Conservation (phyloP, 2,329 filamentous ascomycete species). For the Diplocarpon rosae region DNA sequence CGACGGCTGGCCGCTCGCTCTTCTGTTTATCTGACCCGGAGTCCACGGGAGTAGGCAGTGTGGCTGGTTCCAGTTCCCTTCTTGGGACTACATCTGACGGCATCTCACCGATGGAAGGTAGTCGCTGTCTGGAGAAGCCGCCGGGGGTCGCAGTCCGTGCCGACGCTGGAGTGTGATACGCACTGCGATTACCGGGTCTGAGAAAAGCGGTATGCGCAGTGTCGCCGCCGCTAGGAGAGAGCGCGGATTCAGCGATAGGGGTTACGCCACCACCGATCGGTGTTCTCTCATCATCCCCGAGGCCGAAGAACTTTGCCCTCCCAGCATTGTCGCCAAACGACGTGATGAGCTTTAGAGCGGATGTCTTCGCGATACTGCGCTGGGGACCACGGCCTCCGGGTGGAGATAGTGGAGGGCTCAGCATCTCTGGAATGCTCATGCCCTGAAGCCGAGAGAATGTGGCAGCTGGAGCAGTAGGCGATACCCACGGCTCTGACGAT, state of each 20-base stretch:
- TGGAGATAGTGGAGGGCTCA: constrained; percentile 66
- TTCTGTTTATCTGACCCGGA: constrained; percentile 37
- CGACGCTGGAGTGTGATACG: constrained; percentile 58
- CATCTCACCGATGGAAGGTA: constrained; percentile 69
- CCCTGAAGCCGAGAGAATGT: constrained; percentile 47
- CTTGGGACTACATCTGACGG: constrained; percentile 39
- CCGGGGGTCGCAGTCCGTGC: constrained; percentile 51
- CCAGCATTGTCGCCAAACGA: constrained; percentile 58
- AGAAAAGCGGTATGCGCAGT: constrained; percentile 55
- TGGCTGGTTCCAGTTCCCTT: constrained; percentile 31
- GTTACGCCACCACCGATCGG: constrained; percentile 75
- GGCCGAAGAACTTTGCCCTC: constrained; percentile 53
- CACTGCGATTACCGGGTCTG: constrained; percentile 55
- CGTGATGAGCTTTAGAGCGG: constrained; percentile 83
- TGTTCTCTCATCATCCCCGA: constrained; percentile 49
- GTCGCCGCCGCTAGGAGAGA: constrained; percentile 58
- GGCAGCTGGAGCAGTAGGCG: constrained; percentile 61
- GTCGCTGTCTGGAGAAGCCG: constrained; percentile 49
- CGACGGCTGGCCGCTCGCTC: constrained; percentile 22
- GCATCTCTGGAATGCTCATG: constrained; percentile 46
- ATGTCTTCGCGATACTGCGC: constrained; percentile 62
- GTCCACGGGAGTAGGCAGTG: constrained; percentile 32
- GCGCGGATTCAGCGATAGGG: constrained; percentile 71
- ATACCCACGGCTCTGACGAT: constrained; percentile 77
- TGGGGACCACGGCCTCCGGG: constrained; percentile 51